Evolutionary conservation across 257 asterid genomes (phyloP).

Genomic region (Rauvolfia tetraphylla): DNA sequence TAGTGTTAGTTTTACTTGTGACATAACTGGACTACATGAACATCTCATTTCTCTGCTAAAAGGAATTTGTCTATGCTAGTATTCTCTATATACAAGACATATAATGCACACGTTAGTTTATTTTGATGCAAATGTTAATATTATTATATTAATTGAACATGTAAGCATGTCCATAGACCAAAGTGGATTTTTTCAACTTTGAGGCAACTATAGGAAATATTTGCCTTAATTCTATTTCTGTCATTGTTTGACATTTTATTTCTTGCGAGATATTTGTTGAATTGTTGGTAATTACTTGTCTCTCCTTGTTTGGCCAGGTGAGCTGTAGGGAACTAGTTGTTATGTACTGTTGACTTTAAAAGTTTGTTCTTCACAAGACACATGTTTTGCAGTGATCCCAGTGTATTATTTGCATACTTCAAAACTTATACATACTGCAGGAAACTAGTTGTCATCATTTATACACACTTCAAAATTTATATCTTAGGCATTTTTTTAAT

Average conservation of each 20-base stretch:
- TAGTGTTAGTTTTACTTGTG: neutral
- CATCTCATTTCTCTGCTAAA: neutral
- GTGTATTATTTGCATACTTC: neutral
- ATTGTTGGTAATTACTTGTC: neutral
- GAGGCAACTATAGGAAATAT: neutral
- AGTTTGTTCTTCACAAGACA: too few species aligned
- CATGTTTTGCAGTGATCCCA: neutral
- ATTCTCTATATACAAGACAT: neutral
- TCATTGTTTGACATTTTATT: neutral
- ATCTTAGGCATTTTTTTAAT: too few species aligned
- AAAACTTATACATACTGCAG: neutral
- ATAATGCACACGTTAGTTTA: neutral
- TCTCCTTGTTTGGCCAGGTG: neutral
- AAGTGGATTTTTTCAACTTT: neutral
- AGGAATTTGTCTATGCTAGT: neutral
- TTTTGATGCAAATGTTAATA: neutral
- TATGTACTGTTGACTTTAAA: too few species aligned
- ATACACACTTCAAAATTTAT: too few species aligned
- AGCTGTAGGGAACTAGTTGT: neutral
- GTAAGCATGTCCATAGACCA: neutral
- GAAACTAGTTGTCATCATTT: neutral
- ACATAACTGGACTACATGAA: neutral
- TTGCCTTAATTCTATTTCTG: neutral
- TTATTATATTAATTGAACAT: neutral
- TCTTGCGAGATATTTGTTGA: neutral